phyloP scores from a whole-genome alignment of 2,329 filamentous ascomycete genomes.

The Alternaria arbusti region DNA sequence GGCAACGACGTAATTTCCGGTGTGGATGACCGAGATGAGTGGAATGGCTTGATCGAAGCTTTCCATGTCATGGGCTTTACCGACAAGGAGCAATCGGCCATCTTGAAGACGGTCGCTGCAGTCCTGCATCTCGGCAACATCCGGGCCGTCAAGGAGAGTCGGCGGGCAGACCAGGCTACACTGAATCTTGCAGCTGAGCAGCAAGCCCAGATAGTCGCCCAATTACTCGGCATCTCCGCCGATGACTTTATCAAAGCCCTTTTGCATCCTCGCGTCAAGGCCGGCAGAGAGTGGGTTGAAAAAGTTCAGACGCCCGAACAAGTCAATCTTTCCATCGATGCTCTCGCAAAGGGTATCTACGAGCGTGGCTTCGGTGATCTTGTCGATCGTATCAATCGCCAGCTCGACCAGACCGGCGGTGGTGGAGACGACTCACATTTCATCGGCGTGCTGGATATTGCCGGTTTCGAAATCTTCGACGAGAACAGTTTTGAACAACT shows the following conservation, averaged over 20 bases:
- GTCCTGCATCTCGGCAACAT: slow-evolving; percentile 95
- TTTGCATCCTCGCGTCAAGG: slow-evolving; percentile 91
- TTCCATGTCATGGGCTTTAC: slow-evolving; percentile 95
- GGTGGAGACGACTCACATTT: slow-evolving; percentile 89
- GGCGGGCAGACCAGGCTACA: slow-evolving; percentile 87
- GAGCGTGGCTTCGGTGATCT: slow-evolving; percentile 94
- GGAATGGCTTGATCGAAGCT: slow-evolving; percentile 87
- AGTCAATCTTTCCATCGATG: slow-evolving; percentile 86
- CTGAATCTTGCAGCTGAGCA: slow-evolving; percentile 76
- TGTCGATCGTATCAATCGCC: slow-evolving; percentile 87
- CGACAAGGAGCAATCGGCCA: slow-evolving; percentile 79
- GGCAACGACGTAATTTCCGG: slow-evolving; percentile 92
- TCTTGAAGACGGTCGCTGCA: slow-evolving; percentile 86
- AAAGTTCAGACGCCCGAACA: slow-evolving; percentile 98
- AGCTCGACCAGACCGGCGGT: slow-evolving; percentile 84
- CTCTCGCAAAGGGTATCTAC: slow-evolving; percentile 95
- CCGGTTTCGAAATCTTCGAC: slow-evolving; percentile 98
- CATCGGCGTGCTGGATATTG: slow-evolving; percentile 98
- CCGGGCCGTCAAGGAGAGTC: slow-evolving; percentile 85
- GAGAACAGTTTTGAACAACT: slow-evolving; percentile 99
- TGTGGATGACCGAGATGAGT: slow-evolving; percentile 89
- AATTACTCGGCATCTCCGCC: slow-evolving; percentile 80
- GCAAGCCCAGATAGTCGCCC: slow-evolving; percentile 79
- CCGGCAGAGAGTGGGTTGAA: slow-evolving; percentile 96
- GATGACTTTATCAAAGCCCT: slow-evolving; percentile 89